Conservation (phyloP, 805 yeast genomes). For the Teunomyces aglyptinius region DNA sequence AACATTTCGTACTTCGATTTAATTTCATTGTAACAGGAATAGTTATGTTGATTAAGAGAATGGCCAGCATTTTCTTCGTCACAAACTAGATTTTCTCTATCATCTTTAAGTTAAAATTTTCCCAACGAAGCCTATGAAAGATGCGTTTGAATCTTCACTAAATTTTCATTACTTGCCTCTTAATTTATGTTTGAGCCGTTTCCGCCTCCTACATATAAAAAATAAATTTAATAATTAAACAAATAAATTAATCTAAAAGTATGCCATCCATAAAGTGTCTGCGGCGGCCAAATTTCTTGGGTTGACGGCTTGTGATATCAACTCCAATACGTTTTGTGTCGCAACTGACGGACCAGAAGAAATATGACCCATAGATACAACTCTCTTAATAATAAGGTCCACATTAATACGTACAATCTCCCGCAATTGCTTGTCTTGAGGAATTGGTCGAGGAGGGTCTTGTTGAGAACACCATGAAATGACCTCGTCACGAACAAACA, state of each 20-base stretch:
- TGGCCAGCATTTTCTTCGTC: too few species aligned
- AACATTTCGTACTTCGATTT: too few species aligned
- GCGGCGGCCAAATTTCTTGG: slow-evolving; percentile 90
- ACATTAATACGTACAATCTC: slow-evolving; percentile 88
- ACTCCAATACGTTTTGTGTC: slow-evolving; percentile 84
- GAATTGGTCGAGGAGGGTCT: slow-evolving; percentile 68
- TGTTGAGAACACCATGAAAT: slow-evolving; percentile 90
- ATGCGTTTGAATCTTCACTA: too few species aligned
- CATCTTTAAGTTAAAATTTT: too few species aligned
- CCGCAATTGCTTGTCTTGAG: slow-evolving; percentile 78
- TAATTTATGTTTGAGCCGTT: too few species aligned
- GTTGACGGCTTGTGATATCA: slow-evolving; percentile 91
- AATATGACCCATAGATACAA: slow-evolving; percentile 63
- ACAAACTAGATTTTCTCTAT: too few species aligned
- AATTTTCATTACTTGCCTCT: too few species aligned
- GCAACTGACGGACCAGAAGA: slow-evolving; percentile 69
- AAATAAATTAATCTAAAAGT: slow-evolving; percentile 45
- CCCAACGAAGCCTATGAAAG: too few species aligned
- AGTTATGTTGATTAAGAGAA: too few species aligned
- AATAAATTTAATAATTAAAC: neutral
- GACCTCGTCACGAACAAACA: slow-evolving; percentile 94
- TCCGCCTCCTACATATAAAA: neutral
- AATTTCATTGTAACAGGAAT: too few species aligned
- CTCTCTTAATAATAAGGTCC: slow-evolving; percentile 77
- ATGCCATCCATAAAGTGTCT: slow-evolving; percentile 95